Evolutionary conservation across 306 rosid genomes (phyloP), one percentile per base, ranked within the genome.

Genomic region (Inga leiocalycina): DNA sequence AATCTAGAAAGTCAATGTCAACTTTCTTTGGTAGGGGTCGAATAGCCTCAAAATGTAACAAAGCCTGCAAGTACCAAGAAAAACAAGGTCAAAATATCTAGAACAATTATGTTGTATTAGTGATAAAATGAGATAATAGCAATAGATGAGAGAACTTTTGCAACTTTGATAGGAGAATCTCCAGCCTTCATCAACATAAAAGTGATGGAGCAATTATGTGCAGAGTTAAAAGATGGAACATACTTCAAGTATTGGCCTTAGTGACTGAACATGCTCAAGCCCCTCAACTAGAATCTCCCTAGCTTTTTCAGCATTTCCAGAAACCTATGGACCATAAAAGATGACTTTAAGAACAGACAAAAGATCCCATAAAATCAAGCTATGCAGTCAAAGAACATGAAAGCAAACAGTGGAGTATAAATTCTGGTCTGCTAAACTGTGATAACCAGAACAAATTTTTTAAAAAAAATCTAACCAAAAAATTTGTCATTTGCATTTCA

Each of bases 11-110:
- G 86, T 92, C 91, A 8, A 92, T 87, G 86, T 92, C 97, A 73
- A 94, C 87, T 87, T 39, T 84, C 91, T 92, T 97, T 71, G 97
- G 94, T 41, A 52, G 79, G 59, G 95, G 87, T 79, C 89, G 98
- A 85, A 91, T 89, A 16, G 98, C 91, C 87, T 97, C 99, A 81
- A 94, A 90, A 90, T 94, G 98, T 75, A 97, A 89, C 84, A 97
- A 81, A 66, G 97, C 97, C 99, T 97, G 93, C 73, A 68, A 15
- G 84, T 34, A 76, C 61, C 81, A 82, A 70, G 19, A 64, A 73
- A 73, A 15, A 46, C 4, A 16, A 72, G 57, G 76, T 44, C 52
- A 7, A 6, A 6, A 72, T 72, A 72, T 45, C 17, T 43, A 72
- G n/a, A 72, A 22, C 59, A 22, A 59, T 20, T 19, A 17, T 45